Conservation (phyloP, 2,329 filamentous ascomycete genomes). For the Aspergillus fumigatus region DNA sequence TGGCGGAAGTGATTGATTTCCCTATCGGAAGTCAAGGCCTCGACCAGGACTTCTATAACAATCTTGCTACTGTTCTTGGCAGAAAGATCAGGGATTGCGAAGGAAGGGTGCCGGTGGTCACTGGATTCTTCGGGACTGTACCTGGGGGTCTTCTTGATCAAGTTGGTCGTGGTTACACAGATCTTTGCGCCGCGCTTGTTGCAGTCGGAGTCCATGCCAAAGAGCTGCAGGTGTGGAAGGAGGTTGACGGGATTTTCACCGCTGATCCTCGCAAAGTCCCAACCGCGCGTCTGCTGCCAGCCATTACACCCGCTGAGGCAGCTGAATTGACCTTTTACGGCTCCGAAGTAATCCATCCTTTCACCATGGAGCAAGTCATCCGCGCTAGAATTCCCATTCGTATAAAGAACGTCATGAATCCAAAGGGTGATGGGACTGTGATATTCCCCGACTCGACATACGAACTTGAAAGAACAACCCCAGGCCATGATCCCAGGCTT, state of each 20-base stretch:
- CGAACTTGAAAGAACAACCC: constrained; percentile 46
- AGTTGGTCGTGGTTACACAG: constrained; percentile 92
- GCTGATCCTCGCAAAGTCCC: constrained; percentile 84
- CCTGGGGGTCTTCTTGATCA: constrained; percentile 87
- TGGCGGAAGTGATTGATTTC: constrained; percentile 75
- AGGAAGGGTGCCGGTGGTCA: constrained; percentile 70
- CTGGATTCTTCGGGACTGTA: constrained; percentile 91
- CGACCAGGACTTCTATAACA: constrained; percentile 65
- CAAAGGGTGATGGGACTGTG: constrained; percentile 57
- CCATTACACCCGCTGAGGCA: constrained; percentile 90
- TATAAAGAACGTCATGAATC: constrained; percentile 68
- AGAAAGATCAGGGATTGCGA: constrained; percentile 63
- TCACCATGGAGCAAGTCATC: constrained; percentile 93
- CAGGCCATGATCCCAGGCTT: constrained; percentile 56
- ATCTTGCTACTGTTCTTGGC: constrained; percentile 57
- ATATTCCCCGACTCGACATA: constrained; percentile 68
- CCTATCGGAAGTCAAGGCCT: constrained; percentile 51
- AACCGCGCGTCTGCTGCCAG: constrained; percentile 80
- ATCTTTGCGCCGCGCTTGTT: constrained; percentile 87
- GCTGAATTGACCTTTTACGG: constrained; percentile 93
- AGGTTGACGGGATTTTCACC: constrained; percentile 92
- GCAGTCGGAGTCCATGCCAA: constrained; percentile 82
- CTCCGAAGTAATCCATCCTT: constrained; percentile 95
- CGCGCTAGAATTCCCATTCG: constrained; percentile 62
- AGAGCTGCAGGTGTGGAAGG: constrained; percentile 98